Evolutionary conservation across 345 rosid species (phyloP).

Genomic region (Euclidium syriacum): DNA sequence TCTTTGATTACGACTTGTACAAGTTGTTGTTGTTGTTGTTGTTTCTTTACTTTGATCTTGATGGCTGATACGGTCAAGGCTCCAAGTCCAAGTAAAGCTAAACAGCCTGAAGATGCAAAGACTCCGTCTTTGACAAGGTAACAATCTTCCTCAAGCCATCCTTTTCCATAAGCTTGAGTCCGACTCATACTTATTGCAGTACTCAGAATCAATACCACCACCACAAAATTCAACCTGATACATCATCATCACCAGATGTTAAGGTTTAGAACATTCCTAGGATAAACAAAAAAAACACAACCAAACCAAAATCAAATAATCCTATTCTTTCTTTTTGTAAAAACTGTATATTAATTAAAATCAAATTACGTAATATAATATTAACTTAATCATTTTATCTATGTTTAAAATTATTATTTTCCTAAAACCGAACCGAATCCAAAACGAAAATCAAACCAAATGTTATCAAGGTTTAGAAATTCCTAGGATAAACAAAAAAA

Average conservation of each 20-base stretch:
- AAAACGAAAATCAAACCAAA: too few species aligned
- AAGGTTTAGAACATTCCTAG: too few species aligned
- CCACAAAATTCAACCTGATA: conserved; percentile 60
- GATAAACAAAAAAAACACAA: too few species aligned
- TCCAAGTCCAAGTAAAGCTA: conserved; percentile 36
- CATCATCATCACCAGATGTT: not conserved
- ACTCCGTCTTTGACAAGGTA: conserved; percentile 61
- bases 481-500: not conserved
- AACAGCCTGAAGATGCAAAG: conserved; percentile 43
- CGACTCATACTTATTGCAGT: conserved; percentile 69
- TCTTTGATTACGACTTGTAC: conserved; percentile 26
- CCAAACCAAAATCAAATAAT: too few species aligned
- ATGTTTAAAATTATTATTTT: too few species aligned
- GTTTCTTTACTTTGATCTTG: conserved; percentile 12
- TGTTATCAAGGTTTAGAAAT: not conserved
- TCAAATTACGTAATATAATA: too few species aligned
- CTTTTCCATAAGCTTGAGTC: conserved; percentile 56
- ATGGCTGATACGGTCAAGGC: conserved; percentile 37
- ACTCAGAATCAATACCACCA: conserved; percentile 41
- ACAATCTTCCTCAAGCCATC: conserved; percentile 73
- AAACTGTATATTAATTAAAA: too few species aligned
- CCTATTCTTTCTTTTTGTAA: too few species aligned
- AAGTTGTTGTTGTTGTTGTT: conserved; percentile 37
- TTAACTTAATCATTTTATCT: too few species aligned
- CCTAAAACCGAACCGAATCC: too few species aligned